Evolutionary conservation across 495 filamentous ascomycete genomes (phyloP), one percentile per base, ranked within the genome.

Genomic region (Neurospora sp.): DNA sequence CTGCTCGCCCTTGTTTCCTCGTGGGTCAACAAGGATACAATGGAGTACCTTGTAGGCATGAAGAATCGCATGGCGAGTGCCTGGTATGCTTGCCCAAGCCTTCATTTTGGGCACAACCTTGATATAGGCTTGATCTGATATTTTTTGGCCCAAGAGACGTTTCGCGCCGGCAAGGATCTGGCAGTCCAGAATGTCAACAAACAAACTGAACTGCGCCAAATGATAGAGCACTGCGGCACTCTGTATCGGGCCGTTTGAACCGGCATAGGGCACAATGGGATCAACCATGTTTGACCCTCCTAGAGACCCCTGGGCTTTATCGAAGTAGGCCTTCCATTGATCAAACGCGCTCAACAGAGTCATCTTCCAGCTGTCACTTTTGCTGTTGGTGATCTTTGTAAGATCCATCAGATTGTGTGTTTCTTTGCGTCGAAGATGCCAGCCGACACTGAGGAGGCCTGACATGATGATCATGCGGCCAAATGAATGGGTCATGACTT

Each of bases 371-470:
- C 91, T 93, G 73, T 97, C 94, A 42, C 93, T 89, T 27, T 91
- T 93, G 16, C 94, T 95, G 3, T 93, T 87, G 0, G 93, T 89
- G 71, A 90, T 88, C 14, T 85, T 82, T 9, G 86, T 87, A 0
- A 91, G 86, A 18, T 90, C 89, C 11, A 99, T 86, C 73, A 93
- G 93, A 74, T 91, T 96, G 81, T 98, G 95, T 2, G 97, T 89
- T 79, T 99, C 96, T 74, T 95, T 88, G 83, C 97, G 95, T 78
- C 95, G 95, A 84, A 98, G 91, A 78, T 98, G 95, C 95, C 95
- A 98, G 76, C 92, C 93, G 31, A 98, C 93, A 75, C 93, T 97
- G 27, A 99, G 84, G 54, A 99, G 84, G 0, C 96, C 96, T 12
- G 94, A 93, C 93, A 99, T 98, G 73, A 99, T 87, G 75, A 97